Base-by-base conservation (phyloP, 169 alveolate genomes). In the Miamiensis avidus region DNA sequence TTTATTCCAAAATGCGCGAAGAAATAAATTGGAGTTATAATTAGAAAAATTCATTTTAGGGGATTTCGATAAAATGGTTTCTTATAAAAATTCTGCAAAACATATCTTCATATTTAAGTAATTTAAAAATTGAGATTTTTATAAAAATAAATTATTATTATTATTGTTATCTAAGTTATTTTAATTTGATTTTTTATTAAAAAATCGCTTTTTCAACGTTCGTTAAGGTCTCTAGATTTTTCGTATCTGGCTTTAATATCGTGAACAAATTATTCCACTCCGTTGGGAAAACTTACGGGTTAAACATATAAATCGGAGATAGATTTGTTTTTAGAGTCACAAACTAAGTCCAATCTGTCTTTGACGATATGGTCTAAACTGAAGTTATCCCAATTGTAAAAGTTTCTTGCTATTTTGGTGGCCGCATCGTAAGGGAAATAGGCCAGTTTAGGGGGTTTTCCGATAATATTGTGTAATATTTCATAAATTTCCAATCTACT, bases 391-490 rank as follows among this genome's bases (percentile, higher is more conserved):
- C 90, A 86, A 72, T 86, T 86, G 29, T 83, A 74, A 64, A 86
- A 81, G 34, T 81, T 74, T 81, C 81, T 74, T n/a, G 90, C 84
- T 34, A 86, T 34, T 75, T 79, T 86, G 25, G 81, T 75, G 16
- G 85, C 82, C 25, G 76, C 28, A 27, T 75, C 73, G 69, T 75
- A 83, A 75, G 86, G 82, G 15, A 83, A 28, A 69, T 82, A 75
- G 25, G 86, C 89, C 20, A 83, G 76, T 74, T 83, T 87, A 29
- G 89, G 94, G 65, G 93, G 93, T 76, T 83, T 78, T 27, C 88
- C 90, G 25, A 84, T 81, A 30, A 85, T 78, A 65, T 89, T 83
- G 31, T 78, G 86, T 31, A 89, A 49, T 31, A 86, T 89, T 84
- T 89, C 93, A 29, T 64, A 86, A 74, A 88, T 65, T 83, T 89